Evolutionary conservation across 139 green algal genomes (phyloP).

Genomic region (Micractinium sp.): DNA sequence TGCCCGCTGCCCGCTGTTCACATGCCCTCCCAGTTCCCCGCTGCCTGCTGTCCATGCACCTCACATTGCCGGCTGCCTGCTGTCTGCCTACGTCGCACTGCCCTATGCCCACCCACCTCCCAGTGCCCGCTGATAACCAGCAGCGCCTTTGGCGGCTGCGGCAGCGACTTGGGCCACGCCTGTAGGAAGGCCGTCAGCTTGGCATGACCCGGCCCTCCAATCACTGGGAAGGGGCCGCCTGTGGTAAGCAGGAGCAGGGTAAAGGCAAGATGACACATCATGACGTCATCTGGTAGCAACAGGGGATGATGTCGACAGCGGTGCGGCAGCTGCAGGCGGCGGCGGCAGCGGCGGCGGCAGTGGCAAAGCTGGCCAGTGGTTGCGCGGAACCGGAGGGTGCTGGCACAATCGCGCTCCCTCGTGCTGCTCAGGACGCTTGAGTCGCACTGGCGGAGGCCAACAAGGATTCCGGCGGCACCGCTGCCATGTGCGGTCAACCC

Average conservation of each 20-base stretch:
- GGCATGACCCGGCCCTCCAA: constrained; percentile 27
- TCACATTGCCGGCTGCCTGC: neutral
- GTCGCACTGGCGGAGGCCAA: neutral
- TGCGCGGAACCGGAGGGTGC: neutral
- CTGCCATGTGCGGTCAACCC: neutral
- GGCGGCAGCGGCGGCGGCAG: neutral
- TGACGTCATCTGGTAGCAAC: neutral
- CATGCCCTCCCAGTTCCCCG: too few relatives aligned
- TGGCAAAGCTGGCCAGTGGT: neutral
- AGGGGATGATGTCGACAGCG: neutral
- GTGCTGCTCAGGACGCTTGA: neutral
- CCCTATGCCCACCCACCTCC: constrained; percentile 51
- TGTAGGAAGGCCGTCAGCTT: constrained; percentile 11
- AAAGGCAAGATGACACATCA: neutral
- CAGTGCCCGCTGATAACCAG: constrained; percentile 58
- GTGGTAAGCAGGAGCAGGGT: neutral
- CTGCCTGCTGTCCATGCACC: neutral
- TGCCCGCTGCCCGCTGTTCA: neutral
- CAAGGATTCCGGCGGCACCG: neutral
- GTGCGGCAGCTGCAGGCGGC: neutral
- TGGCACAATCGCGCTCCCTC: neutral
- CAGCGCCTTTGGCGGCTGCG: constrained; percentile 34
- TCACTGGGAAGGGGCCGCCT: constrained; percentile 34
- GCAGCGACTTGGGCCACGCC: neutral
- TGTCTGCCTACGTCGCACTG: too few relatives aligned